Evolutionary conservation across 305 asterid genomes (phyloP).

Genomic region (Rubia balearica): DNA sequence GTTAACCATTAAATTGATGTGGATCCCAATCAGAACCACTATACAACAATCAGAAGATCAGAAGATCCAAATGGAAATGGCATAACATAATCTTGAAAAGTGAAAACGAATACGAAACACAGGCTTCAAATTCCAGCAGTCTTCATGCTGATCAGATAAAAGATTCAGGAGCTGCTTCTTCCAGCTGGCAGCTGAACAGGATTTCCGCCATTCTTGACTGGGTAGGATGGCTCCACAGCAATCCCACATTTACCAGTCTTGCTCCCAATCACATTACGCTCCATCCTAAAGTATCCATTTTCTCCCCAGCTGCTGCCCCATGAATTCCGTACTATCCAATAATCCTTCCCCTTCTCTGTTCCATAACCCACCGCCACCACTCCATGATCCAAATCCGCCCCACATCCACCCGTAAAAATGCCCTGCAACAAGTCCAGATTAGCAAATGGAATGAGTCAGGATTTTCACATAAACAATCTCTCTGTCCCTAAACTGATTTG

Average conservation of each 20-base stretch:
- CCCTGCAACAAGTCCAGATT: constrained; percentile 29
- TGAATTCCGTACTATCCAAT: constrained; percentile 73
- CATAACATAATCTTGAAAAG: neutral
- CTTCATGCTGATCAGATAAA: neutral
- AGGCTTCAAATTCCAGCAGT: neutral
- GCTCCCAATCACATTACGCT: constrained; percentile 41
- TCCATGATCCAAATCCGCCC: constrained; percentile 63
- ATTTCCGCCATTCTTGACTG: constrained; percentile 32
- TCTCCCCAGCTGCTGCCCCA: constrained; percentile 86
- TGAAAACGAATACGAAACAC: neutral
- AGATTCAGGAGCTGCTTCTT: constrained; percentile 14
- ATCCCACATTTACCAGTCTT: constrained; percentile 65
- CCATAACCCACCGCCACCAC: constrained; percentile 76
- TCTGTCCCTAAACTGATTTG: neutral
- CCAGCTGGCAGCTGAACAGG: neutral
- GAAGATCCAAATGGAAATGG: neutral
- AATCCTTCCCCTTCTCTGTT: constrained; percentile 42
- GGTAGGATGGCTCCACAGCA: constrained; percentile 67
- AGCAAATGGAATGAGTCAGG: neutral
- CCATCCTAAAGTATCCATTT: constrained; percentile 58
- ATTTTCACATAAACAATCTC: neutral
- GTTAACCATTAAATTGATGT: neutral
- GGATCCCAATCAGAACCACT: neutral
- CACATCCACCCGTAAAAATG: constrained; percentile 61
- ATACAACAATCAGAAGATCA: neutral